These are phyloP conservation scores for Neonectria faginata DNA, from an alignment of 2,329 filamentous ascomycete genomes.

Conservation along the genomic window DNA sequence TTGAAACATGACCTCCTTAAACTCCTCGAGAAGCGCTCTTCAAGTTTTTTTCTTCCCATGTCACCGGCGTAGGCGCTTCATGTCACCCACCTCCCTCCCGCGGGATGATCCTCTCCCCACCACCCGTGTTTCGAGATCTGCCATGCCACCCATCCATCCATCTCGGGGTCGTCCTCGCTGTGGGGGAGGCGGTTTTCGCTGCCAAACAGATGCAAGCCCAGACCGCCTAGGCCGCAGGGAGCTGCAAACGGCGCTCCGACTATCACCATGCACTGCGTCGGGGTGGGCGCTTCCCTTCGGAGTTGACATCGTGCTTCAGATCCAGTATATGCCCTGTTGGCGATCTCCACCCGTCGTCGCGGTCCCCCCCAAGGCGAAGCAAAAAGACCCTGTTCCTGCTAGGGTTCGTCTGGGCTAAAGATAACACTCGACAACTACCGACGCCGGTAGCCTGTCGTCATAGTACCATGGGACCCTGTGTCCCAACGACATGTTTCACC, in stretches of 20 bases:
- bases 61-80: slow-evolving; percentile 12
- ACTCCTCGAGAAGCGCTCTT: slow-evolving; percentile 16
- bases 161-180: slow-evolving; percentile 1
- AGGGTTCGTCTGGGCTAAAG: slow-evolving; percentile 24
- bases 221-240: not conserved
- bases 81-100: slow-evolving; percentile 18
- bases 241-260: slow-evolving; percentile 32
- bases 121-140: slow-evolving; percentile 22
- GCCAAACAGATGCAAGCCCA: slow-evolving; percentile 23
- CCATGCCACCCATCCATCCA: slow-evolving; percentile 20
- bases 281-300: slow-evolving; percentile 30
- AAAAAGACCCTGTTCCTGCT: slow-evolving; percentile 28
- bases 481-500: slow-evolving; percentile 17
- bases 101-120: slow-evolving; percentile 15
- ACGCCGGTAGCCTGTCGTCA: slow-evolving; percentile 21
- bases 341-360: slow-evolving; percentile 6
- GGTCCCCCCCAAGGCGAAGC: slow-evolving; percentile 14
- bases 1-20: slow-evolving; percentile 18
- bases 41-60: slow-evolving; percentile 9
- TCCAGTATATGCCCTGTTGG: not conserved
- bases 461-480: slow-evolving; percentile 18
- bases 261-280: slow-evolving; percentile 30
- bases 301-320: not conserved
- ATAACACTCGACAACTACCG: slow-evolving; percentile 36
- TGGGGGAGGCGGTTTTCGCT: not conserved